phyloP scores from a whole-genome alignment of 2,329 filamentous ascomycete species.

The Pseudomassariella vexata region DNA sequence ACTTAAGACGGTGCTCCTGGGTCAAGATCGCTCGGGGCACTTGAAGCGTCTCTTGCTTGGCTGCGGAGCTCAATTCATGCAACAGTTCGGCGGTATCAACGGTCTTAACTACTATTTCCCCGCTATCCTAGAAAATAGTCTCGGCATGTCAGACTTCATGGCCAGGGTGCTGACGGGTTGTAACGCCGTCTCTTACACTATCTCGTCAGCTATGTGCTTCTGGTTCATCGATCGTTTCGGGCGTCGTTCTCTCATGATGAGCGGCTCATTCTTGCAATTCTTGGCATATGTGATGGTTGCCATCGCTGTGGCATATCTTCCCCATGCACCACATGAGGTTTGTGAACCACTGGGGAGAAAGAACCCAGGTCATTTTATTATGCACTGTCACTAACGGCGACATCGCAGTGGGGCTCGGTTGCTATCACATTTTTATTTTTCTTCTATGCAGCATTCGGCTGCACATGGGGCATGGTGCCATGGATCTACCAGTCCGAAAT shows the following conservation, averaged over 20 bases:
- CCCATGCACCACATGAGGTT: too few species aligned
- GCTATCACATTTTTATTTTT: slow-evolving; percentile 35
- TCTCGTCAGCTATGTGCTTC: slow-evolving; percentile 28
- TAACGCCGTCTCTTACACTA: slow-evolving; percentile 34
- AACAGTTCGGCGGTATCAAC: slow-evolving; percentile 42
- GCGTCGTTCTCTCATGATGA: slow-evolving; percentile 30
- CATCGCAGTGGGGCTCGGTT: slow-evolving; percentile 20
- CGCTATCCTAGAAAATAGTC: slow-evolving; percentile 48
- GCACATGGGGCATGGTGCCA: slow-evolving; percentile 30
- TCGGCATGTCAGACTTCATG: slow-evolving; percentile 45
- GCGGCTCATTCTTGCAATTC: slow-evolving; percentile 22
- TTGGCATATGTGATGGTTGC: slow-evolving; percentile 16
- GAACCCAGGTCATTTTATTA: too few species aligned
- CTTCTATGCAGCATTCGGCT: slow-evolving; percentile 35
- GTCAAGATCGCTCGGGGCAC: slow-evolving; percentile 29
- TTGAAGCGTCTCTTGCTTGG: slow-evolving; percentile 11
- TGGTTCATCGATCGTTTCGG: slow-evolving; percentile 33
- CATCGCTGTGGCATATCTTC: too few species aligned
- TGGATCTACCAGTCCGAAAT: slow-evolving; percentile 38
- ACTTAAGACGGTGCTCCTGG: slow-evolving; percentile 26
- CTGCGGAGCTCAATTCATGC: slow-evolving; percentile 42
- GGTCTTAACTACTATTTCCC: slow-evolving; percentile 41
- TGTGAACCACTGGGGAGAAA: too few species aligned
- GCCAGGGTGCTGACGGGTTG: slow-evolving; percentile 51
- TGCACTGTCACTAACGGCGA: too few species aligned